Evolutionary conservation across 495 filamentous ascomycete species (phyloP).

Genomic region (Pseudoneurospora amorphoporcata): DNA sequence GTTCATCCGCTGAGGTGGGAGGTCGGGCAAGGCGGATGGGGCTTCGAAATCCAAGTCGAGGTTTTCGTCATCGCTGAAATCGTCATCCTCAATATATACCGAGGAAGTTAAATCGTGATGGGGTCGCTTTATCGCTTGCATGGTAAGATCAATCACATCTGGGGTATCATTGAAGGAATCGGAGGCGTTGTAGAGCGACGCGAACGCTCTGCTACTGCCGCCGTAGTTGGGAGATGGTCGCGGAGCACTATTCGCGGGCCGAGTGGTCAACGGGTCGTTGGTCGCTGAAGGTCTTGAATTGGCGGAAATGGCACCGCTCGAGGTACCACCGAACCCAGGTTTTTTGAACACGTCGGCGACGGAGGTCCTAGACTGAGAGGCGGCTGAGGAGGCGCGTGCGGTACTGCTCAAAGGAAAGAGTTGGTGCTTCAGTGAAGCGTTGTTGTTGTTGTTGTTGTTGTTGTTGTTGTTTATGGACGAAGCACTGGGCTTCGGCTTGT

Average conservation of each 20-base stretch:
- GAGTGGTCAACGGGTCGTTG: conserved; percentile 6
- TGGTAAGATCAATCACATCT: conserved; percentile 10
- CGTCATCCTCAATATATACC: conserved; percentile 49
- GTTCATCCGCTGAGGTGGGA: conserved; percentile 16
- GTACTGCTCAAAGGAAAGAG: conserved; percentile 42
- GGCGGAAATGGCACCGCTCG: neutral
- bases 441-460: conserved; percentile 3
- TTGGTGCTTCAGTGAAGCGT: conserved; percentile 29
- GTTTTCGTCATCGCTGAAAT: conserved; percentile 60
- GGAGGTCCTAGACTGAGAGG: conserved; percentile 18
- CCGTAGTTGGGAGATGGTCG: neutral
- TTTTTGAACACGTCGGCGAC: conserved; percentile 22
- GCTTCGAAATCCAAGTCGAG: conserved; percentile 51
- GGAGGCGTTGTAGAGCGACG: conserved; percentile 28
- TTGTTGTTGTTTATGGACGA: conserved; percentile 16
- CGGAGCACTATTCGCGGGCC: conserved; percentile 5
- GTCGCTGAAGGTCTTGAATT: neutral
- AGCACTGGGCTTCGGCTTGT: conserved; percentile 3
- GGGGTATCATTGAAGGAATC: conserved; percentile 34
- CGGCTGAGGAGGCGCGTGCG: neutral
- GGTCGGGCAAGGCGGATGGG: conserved; percentile 32
- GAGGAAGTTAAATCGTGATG: conserved; percentile 8
- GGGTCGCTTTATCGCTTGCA: neutral
- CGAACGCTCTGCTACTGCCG: conserved; percentile 18
- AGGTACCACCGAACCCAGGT: neutral